Base-by-base conservation (phyloP, 108 stramenopile species). In the Nitzschia sp. region DNA sequence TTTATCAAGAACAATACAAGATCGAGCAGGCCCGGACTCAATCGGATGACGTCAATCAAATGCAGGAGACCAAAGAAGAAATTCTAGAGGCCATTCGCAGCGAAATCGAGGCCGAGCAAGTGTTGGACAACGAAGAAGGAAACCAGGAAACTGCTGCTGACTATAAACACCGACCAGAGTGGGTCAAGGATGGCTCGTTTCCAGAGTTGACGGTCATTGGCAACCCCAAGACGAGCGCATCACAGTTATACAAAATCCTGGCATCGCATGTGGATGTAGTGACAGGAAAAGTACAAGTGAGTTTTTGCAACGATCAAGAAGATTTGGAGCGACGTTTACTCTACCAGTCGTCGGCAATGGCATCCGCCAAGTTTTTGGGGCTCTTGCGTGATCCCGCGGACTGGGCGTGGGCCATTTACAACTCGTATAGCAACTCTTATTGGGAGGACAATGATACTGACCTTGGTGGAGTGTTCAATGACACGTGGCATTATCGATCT, bases 331-430 rank as follows among this genome's bases (percentile, higher is more conserved):
- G 9, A 42, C 38, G 38, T 6, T 9, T 42, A 9, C 9, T 42
- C 9, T 42, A 42, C 38, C 6, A 42, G 6, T n/a, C 58, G 2
- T 18, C 30, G 1, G 34, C n/a, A 18, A 25, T 32, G 1, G 17
- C 58, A 1, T 19, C 62, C 31, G 27, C 56, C 26, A 70, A 60
- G 23, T 70, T 56, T 59, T 33, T 60, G 29, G 25, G 59, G 13
- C 21, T 70, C 1, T 59, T 59, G 28, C 69, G 69, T 11, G 69
- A 70, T 70, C 69, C 69, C 11, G 69, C 69, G 18, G 69, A 70
- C 42, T 70, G 56, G 57, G 9, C 58, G 11, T 70, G 69, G 69
- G 69, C 47, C 25, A 34, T 24, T 6, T 70, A 38, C 35, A 59
- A 59, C 59, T 70, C 59, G 28, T 70, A 57, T 56, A 58, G 25